Base-by-base conservation (phyloP, 257 asterid species). In the Haberlea rhodopensis region DNA sequence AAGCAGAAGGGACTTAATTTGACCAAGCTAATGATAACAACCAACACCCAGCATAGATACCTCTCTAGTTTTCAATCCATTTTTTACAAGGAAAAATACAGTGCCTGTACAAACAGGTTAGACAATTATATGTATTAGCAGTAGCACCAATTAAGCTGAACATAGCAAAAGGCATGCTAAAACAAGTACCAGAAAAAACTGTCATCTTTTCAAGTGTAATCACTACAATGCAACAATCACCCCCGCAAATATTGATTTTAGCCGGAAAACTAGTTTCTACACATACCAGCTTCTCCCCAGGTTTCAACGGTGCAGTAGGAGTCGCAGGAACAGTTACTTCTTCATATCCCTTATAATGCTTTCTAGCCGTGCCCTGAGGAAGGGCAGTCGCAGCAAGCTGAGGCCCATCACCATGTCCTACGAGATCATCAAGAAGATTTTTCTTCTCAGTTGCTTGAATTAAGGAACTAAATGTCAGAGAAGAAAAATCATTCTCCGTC, bases 381-480 rank as follows among this genome's bases (percentile, higher is more conserved):
- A 92, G 97, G 55, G 95, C 85, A 19, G 95, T 85, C 70, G 79
- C 82, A 29, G 85, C 82, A 72, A 82, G 27, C 73, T 79, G 88
- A 60, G 68, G 53, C 70, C 84, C 94, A 70, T 87, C 96, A 62
- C 97, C 97, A 4, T 76, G 88, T 60, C 99, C 99, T 72, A 92
- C 84, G 66, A 89, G 77, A 73, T 81, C 94, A 78, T 89, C 99
- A 70, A 92, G 75, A 65, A 84, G 69, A 71, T 75, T 81, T 73
- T 81, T 92, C 87, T 85, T 85, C 88, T 81, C 95, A 69, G 95
- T 92, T 46, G 97, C 99, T 80, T 87, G 85, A 70, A 92, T 85
- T 69, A 92, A 85, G 74, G 95, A 89, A 78, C 90, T 79, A 76
- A 87, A 92, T 72, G 81, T 74, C 72, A 85, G 24, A 6, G 83